Conservation (phyloP, 2,329 filamentous ascomycete species). For the Arthrobotrys iridis region DNA sequence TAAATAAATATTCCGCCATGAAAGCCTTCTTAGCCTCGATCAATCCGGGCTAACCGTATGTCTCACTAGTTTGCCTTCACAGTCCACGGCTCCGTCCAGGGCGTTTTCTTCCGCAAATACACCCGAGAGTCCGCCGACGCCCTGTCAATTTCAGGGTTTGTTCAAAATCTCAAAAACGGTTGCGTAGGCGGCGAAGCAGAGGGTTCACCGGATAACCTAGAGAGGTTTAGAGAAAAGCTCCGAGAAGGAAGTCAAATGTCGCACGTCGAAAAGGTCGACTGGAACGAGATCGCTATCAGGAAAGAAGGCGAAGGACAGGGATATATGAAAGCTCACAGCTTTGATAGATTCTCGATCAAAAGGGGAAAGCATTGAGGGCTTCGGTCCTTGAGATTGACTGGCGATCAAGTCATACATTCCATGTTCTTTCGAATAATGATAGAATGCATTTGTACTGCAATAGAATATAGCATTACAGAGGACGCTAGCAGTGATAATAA, state of each 20-base stretch:
- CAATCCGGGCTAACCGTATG: neutral
- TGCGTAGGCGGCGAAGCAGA: slow-evolving; percentile 41
- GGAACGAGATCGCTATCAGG: slow-evolving; percentile 27
- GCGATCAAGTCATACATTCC: neutral
- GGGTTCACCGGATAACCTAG: slow-evolving; percentile 18
- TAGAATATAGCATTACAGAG: neutral
- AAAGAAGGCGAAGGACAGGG: slow-evolving; percentile 46
- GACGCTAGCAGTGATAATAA: neutral
- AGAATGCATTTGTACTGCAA: no score
- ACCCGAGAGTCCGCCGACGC: slow-evolving; percentile 18
- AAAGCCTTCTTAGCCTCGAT: neutral
- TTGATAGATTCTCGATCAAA: slow-evolving; percentile 18
- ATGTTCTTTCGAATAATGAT: neutral
- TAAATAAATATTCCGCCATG: no score
- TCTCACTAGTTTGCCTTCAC: slow-evolving; percentile 36
- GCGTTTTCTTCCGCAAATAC: slow-evolving; percentile 51
- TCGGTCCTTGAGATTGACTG: neutral
- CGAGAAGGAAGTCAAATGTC: slow-evolving; percentile 18
- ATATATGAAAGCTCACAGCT: slow-evolving; percentile 2
- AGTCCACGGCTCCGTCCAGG: slow-evolving; percentile 48
- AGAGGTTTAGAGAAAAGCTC: slow-evolving; percentile 30
- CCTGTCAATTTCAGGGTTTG: slow-evolving; percentile 35
- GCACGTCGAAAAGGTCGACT: slow-evolving; percentile 35
- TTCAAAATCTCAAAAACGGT: slow-evolving; percentile 15
- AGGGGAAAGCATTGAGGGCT: neutral